Conservation (phyloP, 2,329 filamentous ascomycete species). For the Aspergillus japonicus region DNA sequence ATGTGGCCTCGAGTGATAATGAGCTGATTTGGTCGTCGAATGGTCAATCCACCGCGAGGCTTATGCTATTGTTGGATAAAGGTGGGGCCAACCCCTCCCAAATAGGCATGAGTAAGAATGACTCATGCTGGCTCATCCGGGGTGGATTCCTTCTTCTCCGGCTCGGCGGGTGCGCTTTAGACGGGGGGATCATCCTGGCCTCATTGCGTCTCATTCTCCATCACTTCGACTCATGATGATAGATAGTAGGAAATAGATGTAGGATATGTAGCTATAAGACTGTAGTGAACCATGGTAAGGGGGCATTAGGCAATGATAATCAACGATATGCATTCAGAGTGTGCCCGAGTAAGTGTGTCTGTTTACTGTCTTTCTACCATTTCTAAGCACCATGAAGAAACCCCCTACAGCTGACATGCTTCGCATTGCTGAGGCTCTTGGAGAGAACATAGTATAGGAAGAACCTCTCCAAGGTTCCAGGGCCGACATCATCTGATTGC, state of each 20-base stretch:
- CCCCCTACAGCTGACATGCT: slow-evolving; percentile 15
- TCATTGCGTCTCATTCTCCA: background rate
- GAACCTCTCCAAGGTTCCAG: slow-evolving; percentile 15
- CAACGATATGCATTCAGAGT: background rate
- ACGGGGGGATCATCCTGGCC: too few species aligned
- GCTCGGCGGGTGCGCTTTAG: slow-evolving; percentile 2
- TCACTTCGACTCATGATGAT: slow-evolving; percentile 5
- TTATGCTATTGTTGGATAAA: background rate
- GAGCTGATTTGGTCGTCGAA: too few species aligned
- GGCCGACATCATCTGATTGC: slow-evolving; percentile 20
- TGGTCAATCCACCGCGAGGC: too few species aligned
- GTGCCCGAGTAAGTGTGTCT: background rate
- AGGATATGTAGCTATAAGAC: background rate
- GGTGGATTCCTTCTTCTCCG: background rate
- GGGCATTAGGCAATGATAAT: background rate
- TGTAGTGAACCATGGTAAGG: background rate
- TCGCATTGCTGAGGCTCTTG: slow-evolving; percentile 18
- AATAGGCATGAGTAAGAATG: slow-evolving; percentile 6
- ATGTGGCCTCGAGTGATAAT: too few species aligned
- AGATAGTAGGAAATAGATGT: background rate
- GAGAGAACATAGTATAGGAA: slow-evolving; percentile 17
- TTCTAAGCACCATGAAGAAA: slow-evolving; percentile 13
- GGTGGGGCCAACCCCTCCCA: background rate
- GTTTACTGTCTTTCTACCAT: background rate
- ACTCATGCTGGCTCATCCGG: slow-evolving; percentile 4